Evolutionary conservation across 305 asterid species (phyloP).

Genomic region (Solanum hybrid): DNA sequence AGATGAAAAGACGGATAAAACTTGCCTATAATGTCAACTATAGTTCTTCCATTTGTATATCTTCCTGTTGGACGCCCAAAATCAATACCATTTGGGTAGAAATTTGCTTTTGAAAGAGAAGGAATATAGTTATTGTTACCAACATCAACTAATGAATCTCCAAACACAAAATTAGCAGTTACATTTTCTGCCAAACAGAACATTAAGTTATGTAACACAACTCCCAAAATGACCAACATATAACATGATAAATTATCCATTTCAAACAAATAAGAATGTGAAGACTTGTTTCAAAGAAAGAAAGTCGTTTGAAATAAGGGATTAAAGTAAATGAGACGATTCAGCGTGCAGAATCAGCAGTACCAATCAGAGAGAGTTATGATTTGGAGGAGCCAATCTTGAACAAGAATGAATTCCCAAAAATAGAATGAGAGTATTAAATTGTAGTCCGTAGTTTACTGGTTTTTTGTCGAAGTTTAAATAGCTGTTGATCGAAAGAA

Average conservation of each 20-base stretch:
- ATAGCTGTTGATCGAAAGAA: not conserved
- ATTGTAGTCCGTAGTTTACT: not conserved
- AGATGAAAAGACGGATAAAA: not conserved
- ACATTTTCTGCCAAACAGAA: constrained; percentile 4
- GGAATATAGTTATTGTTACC: constrained; percentile 73
- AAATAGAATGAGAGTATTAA: not conserved
- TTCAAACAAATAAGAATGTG: not conserved
- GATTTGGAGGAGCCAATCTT: constrained; percentile 9
- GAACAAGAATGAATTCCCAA: not conserved
- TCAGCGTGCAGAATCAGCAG: not conserved
- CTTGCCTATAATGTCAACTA: constrained; percentile 66
- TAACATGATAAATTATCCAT: constrained; percentile 20
- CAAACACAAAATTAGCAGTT: constrained; percentile 58
- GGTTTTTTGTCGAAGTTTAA: not conserved
- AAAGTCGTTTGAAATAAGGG: not conserved
- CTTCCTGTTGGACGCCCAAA: constrained; percentile 70
- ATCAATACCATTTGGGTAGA: constrained; percentile 64
- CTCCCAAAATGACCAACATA: not conserved
- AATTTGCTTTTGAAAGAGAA: constrained; percentile 61
- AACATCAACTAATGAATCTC: constrained; percentile 71
- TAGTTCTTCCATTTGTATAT: constrained; percentile 69
- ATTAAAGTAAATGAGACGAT: not conserved
- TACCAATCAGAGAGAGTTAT: not conserved
- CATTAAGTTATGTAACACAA: constrained; percentile 13
- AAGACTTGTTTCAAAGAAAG: not conserved